Evolutionary conservation across 2,329 filamentous ascomycete species (phyloP), one percentile per base, ranked within the genome.

Genomic region (Aspergillus sp.): DNA sequence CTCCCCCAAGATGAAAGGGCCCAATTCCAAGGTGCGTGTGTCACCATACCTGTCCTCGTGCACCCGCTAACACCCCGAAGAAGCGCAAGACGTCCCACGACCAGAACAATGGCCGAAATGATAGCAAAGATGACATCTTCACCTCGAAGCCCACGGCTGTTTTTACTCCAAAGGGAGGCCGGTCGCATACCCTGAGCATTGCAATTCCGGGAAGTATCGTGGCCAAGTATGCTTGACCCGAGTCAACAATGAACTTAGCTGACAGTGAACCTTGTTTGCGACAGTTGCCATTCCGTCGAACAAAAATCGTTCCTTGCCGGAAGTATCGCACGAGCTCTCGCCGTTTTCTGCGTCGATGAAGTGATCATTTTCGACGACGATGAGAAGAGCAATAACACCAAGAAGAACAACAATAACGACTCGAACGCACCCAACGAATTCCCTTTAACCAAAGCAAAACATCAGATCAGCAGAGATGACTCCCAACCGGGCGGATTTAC

Each of bases 331-430:
- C 86, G 89, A 46, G 87, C 88, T 30, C 78, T 89, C 45, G 85
- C 87, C 52, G 84, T 94, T 53, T 94, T 93, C 70, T 85, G 81
- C 60, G 79, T 95, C 56, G 89, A 95, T 63, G 89, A 95, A 69
- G 77, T 94, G 25, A 77, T 95, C 44, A 73, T 95, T 47, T 95
- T 86, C 66, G 83, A 91, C 61, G 89, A 94, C 68, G 78, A 64
- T 55, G 49, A 51, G 54, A 49, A 55, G 56, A 49, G 82, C 56
- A 72, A 74, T 45, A 48, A 55, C 58, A 49, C 82, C 56, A 72
- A 74, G 44, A 67, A 74, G 43, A 67, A 73, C 59, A 77, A 82
- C 69, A 41, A 82, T 69, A 41, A 59, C 52, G 63, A 46, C n/a
- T 60, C 65, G n/a, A 51, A 63, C 1, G 66, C 72, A 42, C 61